Evolutionary conservation across 2,329 filamentous ascomycete species (phyloP).

Genomic region (Aspergillus pseudotamarii): DNA sequence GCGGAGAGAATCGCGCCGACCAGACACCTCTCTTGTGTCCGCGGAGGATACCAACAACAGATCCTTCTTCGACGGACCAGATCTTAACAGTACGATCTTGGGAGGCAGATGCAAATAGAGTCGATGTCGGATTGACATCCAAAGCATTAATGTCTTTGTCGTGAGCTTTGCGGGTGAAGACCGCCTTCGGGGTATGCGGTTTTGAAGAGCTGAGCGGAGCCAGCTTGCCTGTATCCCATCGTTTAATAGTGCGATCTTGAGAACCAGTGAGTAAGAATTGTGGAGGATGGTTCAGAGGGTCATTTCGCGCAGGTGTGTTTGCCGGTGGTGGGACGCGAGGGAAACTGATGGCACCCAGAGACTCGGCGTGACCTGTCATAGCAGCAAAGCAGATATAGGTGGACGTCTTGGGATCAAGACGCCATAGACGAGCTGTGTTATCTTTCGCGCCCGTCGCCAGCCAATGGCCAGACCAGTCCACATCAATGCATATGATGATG

Average conservation of each 20-base stretch:
- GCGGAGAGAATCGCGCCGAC: constrained; percentile 88
- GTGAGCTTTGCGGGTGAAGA: constrained; percentile 91
- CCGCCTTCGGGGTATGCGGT: constrained; percentile 54
- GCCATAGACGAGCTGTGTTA: constrained; percentile 90
- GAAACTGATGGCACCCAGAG: constrained; percentile 83
- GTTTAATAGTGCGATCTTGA: constrained; percentile 92
- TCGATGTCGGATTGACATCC: constrained; percentile 71
- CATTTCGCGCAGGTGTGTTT: constrained; percentile 69
- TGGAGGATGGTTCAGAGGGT: constrained; percentile 79
- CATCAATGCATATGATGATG: constrained; percentile 91
- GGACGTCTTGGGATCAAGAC: constrained; percentile 73
- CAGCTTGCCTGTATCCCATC: constrained; percentile 76
- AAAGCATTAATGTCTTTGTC: constrained; percentile 99
- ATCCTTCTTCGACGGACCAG: constrained; percentile 87
- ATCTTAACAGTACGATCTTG: constrained; percentile 98
- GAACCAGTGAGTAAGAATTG: constrained; percentile 87
- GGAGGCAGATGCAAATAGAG: constrained; percentile 92
- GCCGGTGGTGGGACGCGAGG: constrained; percentile 69
- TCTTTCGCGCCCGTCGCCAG: constrained; percentile 95
- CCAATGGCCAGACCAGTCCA: constrained; percentile 97
- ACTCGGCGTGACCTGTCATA: constrained; percentile 92
- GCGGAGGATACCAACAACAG: constrained; percentile 85
- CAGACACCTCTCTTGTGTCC: constrained; percentile 95
- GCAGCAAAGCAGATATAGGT: constrained; percentile 79
- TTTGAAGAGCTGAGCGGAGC: constrained; percentile 51